A percentile compares a stretch with the other conserved stretches of the same genome.
Evolutionary conservation across 2,329 filamentous ascomycete species (phyloP).

Genomic region (Neofusicoccum ribis): DNA sequence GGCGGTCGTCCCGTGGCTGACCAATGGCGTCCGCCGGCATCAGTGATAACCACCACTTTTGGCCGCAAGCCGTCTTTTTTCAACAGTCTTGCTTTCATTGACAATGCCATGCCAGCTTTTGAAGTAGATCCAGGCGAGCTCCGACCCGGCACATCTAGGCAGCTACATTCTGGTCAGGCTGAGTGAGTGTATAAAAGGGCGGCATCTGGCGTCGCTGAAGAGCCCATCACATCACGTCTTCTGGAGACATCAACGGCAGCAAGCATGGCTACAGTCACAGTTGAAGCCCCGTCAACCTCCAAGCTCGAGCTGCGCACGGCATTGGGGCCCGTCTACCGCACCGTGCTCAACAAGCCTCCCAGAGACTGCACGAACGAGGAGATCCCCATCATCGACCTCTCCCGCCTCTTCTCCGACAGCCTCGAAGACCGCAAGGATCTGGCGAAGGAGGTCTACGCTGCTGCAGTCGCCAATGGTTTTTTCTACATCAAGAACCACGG

Average conservation of each 20-base stretch:
- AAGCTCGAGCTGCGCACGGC: neutral
- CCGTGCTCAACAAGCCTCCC: neutral
- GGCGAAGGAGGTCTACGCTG: constrained; percentile 44
- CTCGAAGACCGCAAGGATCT: constrained; percentile 40
- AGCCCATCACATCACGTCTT: too few species aligned
- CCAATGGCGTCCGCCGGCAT: neutral
- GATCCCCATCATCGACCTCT: constrained; percentile 44
- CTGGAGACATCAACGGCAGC: neutral
- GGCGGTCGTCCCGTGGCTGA: neutral
- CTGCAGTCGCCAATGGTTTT: constrained; percentile 45
- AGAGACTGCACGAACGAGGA: neutral
- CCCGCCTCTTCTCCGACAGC: constrained; percentile 39
- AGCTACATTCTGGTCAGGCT: too few species aligned
- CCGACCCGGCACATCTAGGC: neutral
- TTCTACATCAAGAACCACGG: constrained; percentile 43
- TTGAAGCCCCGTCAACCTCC: neutral
- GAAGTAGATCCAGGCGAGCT: neutral
- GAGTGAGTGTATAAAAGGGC: neutral
- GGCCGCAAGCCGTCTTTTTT: neutral
- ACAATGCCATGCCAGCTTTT: neutral
- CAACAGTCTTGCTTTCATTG: neutral
- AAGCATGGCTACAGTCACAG: neutral
- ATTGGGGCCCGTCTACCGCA: neutral
- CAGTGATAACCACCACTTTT: neutral
- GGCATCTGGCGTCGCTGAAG: too few species aligned